phyloP scores from a whole-genome alignment of 768 basidiomycete species.

The Paxillus ammoniavirescens region DNA sequence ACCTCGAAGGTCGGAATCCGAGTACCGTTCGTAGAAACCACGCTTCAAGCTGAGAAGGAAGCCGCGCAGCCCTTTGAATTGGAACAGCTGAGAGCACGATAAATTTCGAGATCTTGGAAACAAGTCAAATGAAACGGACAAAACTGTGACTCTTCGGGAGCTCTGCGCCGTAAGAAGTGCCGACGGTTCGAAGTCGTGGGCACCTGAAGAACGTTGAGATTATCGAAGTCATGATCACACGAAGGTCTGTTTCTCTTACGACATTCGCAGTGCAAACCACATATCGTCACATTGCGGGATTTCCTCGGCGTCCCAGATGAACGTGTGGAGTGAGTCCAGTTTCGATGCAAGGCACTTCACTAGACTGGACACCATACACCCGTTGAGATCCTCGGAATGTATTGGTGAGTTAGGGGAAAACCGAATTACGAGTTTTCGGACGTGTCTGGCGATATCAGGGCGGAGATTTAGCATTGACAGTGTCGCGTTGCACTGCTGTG shows the following conservation, averaged over 20 bases:
- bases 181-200: conserved; percentile 59
- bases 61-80: conserved; percentile 59
- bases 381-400: conserved; percentile 13
- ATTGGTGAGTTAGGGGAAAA: conserved; percentile 31
- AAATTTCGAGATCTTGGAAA: not conserved
- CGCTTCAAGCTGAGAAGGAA: conserved; percentile 61
- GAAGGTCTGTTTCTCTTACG: conserved; percentile 39
- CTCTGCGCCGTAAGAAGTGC: conserved; percentile 58
- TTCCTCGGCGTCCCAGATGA: conserved; percentile 74
- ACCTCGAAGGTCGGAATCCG: conserved; percentile 58
- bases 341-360: conserved; percentile 49
- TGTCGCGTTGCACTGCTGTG: conserved; percentile 60
- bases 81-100: conserved; percentile 52
- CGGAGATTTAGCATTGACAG: conserved; percentile 59
- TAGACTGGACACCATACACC: conserved; percentile 45
- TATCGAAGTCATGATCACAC: not conserved
- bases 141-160: conserved; percentile 59
- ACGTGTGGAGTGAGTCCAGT: conserved; percentile 64
- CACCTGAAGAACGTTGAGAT: conserved; percentile 44
- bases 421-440: conserved; percentile 54
- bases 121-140: conserved; percentile 39
- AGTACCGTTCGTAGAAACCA: conserved; percentile 60
- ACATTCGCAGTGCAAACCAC: conserved; percentile 72
- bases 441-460: conserved; percentile 64
- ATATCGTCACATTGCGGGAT: conserved; percentile 65